Percentiles rank a stretch among this genome's conserved stretches.
Evolutionary conservation across 2,329 filamentous ascomycete genomes (phyloP).

Genomic region (Harringtonia lauricola): DNA sequence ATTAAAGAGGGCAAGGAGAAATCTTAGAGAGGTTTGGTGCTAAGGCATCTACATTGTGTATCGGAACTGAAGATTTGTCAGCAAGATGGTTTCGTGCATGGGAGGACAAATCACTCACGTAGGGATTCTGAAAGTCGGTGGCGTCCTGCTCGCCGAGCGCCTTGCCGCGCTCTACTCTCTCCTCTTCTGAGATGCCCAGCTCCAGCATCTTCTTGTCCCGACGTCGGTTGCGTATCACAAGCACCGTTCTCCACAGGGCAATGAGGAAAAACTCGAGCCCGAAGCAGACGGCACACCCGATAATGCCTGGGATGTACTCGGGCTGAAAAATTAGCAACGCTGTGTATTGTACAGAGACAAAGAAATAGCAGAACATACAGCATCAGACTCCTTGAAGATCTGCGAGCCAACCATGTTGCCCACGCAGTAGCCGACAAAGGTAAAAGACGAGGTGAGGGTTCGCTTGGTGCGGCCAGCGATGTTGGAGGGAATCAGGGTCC

Average conservation of each 20-base stretch:
- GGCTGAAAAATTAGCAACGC: conserved; percentile 15
- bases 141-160: conserved; percentile 23
- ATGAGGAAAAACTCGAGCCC: conserved; percentile 26
- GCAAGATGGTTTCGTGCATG: background rate
- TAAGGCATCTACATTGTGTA: conserved; percentile 2
- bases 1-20: too few relatives aligned
- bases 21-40: too few relatives aligned
- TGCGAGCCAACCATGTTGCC: conserved; percentile 10
- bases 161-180: conserved; percentile 19
- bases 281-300: conserved; percentile 26
- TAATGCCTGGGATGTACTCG: conserved; percentile 30
- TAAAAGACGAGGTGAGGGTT: conserved; percentile 8
- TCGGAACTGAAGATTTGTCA: background rate
- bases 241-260: conserved; percentile 25
- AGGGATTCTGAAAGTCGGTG: conserved; percentile 26
- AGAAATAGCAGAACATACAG: conserved; percentile 14
- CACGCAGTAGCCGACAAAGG: conserved; percentile 9
- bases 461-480: conserved; percentile 10
- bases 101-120: conserved; percentile 13
- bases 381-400: conserved; percentile 21
- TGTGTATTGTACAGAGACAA: background rate
- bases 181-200: conserved; percentile 22
- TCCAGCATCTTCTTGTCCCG: conserved; percentile 18
- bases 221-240: conserved; percentile 27
- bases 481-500: conserved; percentile 9